Conservation (phyloP, 2,329 filamentous ascomycete genomes). For the Apiospora phragmitis region DNA sequence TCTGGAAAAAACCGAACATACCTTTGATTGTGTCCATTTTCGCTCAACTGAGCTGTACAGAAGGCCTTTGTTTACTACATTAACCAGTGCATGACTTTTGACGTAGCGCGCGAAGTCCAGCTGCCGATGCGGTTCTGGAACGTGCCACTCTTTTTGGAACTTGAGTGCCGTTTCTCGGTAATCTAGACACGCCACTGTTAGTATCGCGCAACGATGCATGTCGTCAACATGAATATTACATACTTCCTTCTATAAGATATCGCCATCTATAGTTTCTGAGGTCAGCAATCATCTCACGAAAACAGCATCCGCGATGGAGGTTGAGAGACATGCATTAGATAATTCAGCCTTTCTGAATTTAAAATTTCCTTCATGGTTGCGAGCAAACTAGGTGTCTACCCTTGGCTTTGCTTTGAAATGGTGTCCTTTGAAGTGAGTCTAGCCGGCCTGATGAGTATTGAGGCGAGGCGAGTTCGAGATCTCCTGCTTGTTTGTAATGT, state of each 20-base stretch:
- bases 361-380: slow-evolving; percentile 61
- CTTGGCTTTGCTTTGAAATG: neutral
- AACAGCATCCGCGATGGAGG: neutral
- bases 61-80: slow-evolving; percentile 63
- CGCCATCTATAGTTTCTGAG: slow-evolving; percentile 37
- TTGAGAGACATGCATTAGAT: slow-evolving; percentile 47
- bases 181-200: slow-evolving; percentile 47
- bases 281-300: slow-evolving; percentile 15
- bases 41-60: slow-evolving; percentile 61
- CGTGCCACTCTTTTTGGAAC: slow-evolving; percentile 69
- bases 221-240: slow-evolving; percentile 36
- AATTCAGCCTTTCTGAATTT: slow-evolving; percentile 69
- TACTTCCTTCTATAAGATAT: slow-evolving; percentile 64
- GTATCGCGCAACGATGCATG: slow-evolving; percentile 22
- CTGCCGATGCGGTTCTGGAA: slow-evolving; percentile 61
- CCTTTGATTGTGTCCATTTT: slow-evolving; percentile 51
- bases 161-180: slow-evolving; percentile 68
- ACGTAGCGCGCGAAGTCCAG: slow-evolving; percentile 66
- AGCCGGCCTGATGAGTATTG: neutral
- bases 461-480: neutral
- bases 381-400: slow-evolving; percentile 8
- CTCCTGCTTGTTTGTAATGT: neutral
- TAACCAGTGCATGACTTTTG: slow-evolving; percentile 63
- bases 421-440: neutral
- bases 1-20: slow-evolving; percentile 33